phyloP scores from a whole-genome alignment of 78 protist genomes.

The Emiliania huxleyi region DNA sequence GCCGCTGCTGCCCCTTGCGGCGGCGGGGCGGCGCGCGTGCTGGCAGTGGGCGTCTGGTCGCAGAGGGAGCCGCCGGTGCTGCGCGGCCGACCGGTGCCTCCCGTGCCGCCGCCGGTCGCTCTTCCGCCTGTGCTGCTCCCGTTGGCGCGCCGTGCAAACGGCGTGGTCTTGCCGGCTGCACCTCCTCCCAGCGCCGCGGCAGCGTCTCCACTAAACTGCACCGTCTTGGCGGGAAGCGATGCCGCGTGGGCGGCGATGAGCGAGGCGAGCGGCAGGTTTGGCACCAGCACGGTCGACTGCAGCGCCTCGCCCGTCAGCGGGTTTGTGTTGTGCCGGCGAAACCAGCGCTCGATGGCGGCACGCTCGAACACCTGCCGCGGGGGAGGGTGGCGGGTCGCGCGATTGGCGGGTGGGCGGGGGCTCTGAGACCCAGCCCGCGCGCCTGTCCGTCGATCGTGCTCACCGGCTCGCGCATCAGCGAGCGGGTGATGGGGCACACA shows the following conservation, averaged over 20 bases:
- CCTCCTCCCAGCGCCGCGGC: too few relatives aligned
- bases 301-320: background rate
- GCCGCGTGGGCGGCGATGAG: background rate
- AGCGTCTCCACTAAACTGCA: too few relatives aligned
- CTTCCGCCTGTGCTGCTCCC: background rate
- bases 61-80: background rate
- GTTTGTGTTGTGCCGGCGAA: background rate
- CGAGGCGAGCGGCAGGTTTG: background rate
- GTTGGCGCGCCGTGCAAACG: background rate
- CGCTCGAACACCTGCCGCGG: background rate
- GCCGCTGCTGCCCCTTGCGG: too few relatives aligned
- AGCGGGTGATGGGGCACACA: background rate
- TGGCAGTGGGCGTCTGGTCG: background rate
- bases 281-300: background rate
- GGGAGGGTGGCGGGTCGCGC: too few relatives aligned
- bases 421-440: too few relatives aligned
- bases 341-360: background rate
- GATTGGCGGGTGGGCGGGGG: too few relatives aligned
- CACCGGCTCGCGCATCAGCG: background rate
- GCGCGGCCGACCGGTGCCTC: background rate
- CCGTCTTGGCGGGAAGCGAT: too few relatives aligned
- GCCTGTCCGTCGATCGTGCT: background rate
- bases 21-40: background rate
- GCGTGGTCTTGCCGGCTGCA: too few relatives aligned
- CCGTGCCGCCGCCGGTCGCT: background rate